Evolutionary conservation across 176 grass and related monocot genomes (phyloP).

Genomic region (Hordeum vulgare): MorexV3_pseudomolecules_assembly NC_058518.1:255266461-255266960

Average conservation of each 20-base stretch:
- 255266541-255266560: conserved; percentile 52
- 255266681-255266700: conserved; percentile 40
- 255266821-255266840: conserved; percentile 62
- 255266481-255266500: conserved; percentile 64
- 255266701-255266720: conserved; percentile 54
- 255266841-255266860: conserved; percentile 64
- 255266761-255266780: conserved; percentile 50
- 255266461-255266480: conserved; percentile 64
- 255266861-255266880: conserved; percentile 37
- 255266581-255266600: conserved; percentile 69
- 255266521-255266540: conserved; percentile 49
- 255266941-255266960: conserved; percentile 43
- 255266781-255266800: conserved; percentile 84
- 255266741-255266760: conserved; percentile 74
- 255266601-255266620: conserved; percentile 82
- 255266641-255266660: conserved; percentile 24
- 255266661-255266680: conserved; percentile 35
- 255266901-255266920: conserved; percentile 60
- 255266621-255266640: conserved; percentile 61
- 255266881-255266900: conserved; percentile 56
- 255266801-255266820: conserved; percentile 81
- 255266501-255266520: conserved; percentile 67
- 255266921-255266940: conserved; percentile 66
- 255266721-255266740: conserved; percentile 73
- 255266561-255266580: conserved; percentile 42